Conservation (phyloP, 1,139 yeast species). For the Blastobotrys indianensis region DNA sequence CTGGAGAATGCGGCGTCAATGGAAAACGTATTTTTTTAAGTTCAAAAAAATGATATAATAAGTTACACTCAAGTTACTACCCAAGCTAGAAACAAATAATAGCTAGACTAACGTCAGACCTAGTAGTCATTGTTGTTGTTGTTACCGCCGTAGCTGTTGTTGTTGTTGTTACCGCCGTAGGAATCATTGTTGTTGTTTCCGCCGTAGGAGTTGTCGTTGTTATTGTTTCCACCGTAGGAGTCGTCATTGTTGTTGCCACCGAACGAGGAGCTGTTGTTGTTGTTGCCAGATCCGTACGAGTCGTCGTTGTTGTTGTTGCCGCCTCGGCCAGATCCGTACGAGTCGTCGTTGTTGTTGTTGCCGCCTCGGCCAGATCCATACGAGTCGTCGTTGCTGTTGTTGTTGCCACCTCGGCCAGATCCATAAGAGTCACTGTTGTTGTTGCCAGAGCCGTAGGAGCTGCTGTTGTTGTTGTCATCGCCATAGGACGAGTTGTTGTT, state of each 20-base stretch:
- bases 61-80: not conserved
- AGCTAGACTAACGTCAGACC: not conserved
- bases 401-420: constrained; percentile 3
- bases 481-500: constrained; percentile 1
- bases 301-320: not conserved
- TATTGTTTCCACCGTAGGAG: not conserved
- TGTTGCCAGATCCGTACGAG: not conserved
- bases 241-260: not conserved
- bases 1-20: no score
- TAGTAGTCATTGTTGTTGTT: not conserved
- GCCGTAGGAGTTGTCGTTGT: not conserved
- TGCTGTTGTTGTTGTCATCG: not conserved
- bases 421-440: constrained; percentile 3
- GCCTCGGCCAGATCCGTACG: constrained; percentile 1
- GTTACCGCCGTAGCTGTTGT: not conserved
- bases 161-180: not conserved
- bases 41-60: not conserved
- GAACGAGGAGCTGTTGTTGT: constrained; percentile 1
- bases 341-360: not conserved
- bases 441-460: constrained; percentile 5
- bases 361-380: not conserved
- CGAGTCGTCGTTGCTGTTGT: constrained; percentile 2
- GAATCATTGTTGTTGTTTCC: not conserved
- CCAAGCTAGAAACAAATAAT: not conserved
- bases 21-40: not conserved